Percentiles rank a stretch among this genome's conserved stretches.
phyloP scores from a whole-genome alignment of 768 basidiomycete genomes.

The Mycena belliarum region DNA sequence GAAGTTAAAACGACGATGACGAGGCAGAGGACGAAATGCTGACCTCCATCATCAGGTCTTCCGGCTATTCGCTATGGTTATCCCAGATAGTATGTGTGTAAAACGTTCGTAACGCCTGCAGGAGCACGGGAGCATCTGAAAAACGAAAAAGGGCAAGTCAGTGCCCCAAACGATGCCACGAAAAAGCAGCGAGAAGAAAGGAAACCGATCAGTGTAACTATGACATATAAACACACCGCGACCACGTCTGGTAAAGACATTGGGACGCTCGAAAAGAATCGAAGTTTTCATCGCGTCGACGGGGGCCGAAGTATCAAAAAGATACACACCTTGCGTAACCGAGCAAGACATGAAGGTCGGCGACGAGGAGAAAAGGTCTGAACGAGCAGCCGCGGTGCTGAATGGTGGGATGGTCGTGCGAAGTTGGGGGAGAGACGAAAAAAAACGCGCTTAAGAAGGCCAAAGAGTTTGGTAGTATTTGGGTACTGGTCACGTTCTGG shows the following conservation, averaged over 20 bases:
- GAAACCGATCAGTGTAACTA: slow-evolving; percentile 85
- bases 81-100: no score
- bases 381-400: no score
- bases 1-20: no score
- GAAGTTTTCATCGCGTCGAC: slow-evolving; percentile 54
- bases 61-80: no score
- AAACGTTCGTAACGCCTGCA: no score
- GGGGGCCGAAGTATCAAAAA: neutral
- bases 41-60: no score
- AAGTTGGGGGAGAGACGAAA: neutral
- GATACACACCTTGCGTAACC: no score
- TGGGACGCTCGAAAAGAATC: slow-evolving; percentile 23
- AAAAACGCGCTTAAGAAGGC: neutral
- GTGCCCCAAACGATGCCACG: slow-evolving; percentile 38
- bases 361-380: no score
- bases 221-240: slow-evolving; percentile 67
- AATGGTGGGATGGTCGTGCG: neutral
- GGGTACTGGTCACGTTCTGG: neutral
- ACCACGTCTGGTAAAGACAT: slow-evolving; percentile 46
- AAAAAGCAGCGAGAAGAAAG: neutral
- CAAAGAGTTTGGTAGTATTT: neutral
- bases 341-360: no score
- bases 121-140: neutral
- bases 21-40: no score
- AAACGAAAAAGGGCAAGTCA: neutral